Conservation (phyloP, 225 moss, liverwort and hornwort species). For the Takakia lepidozioides region DNA sequence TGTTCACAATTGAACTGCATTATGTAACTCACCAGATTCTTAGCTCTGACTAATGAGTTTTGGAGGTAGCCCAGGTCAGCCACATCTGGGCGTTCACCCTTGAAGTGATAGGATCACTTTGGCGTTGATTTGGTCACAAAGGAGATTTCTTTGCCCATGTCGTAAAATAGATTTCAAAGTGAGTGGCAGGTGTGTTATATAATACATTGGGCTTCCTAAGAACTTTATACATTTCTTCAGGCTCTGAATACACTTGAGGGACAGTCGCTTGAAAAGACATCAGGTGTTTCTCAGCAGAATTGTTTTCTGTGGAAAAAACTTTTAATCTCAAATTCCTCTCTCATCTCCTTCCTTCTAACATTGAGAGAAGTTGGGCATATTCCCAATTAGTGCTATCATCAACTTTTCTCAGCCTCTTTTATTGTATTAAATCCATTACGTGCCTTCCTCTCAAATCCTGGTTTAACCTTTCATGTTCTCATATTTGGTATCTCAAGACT, state of each 20-base stretch:
- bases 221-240: no score
- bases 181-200: no score
- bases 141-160: neutral
- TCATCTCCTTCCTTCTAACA: neutral
- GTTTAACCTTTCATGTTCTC: no score
- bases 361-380: neutral
- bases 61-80: no score
- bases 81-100: no score
- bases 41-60: neutral
- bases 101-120: neutral
- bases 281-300: no score
- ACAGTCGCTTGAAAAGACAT: no score
- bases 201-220: no score
- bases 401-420: neutral
- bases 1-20: neutral
- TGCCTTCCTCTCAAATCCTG: neutral
- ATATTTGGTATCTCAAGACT: neutral
- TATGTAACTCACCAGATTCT: no score
- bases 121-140: neutral
- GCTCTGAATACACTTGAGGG: no score
- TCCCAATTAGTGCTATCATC: neutral
- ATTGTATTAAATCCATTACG: neutral
- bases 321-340: neutral
- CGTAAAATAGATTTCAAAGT: no score
- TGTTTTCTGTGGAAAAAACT: no score